These are phyloP conservation scores for Xylariomycetidae sp. DNA, from an alignment of 2,329 filamentous ascomycete species.

Conservation along the genomic window DNA sequence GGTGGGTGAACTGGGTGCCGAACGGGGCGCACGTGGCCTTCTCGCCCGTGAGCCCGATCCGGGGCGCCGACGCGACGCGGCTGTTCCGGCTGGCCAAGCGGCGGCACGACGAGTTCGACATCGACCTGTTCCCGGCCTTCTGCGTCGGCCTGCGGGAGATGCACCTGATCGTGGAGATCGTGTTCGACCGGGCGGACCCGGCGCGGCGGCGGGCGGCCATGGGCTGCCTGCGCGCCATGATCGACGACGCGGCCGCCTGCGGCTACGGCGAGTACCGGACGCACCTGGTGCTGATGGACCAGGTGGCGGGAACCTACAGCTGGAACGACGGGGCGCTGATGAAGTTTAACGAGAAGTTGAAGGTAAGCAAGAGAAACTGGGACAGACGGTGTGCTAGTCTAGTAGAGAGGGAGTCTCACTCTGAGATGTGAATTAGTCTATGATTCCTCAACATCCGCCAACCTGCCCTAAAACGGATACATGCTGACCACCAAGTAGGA, in stretches of 20 bases:
- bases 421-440: too few species aligned
- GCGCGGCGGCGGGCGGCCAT: slow-evolving; percentile 19
- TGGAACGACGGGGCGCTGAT: slow-evolving; percentile 36
- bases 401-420: too few species aligned
- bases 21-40: slow-evolving; percentile 40
- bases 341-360: slow-evolving; percentile 36
- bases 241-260: slow-evolving; percentile 32
- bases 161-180: slow-evolving; percentile 33
- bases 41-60: slow-evolving; percentile 40
- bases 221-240: slow-evolving; percentile 24
- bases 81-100: slow-evolving; percentile 31
- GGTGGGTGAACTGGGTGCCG: slow-evolving; percentile 36
- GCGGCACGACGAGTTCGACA: slow-evolving; percentile 29
- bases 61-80: slow-evolving; percentile 33
- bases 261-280: slow-evolving; percentile 42
- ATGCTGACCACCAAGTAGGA: too few species aligned
- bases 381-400: too few species aligned
- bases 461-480: too few species aligned
- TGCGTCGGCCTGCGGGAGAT: slow-evolving; percentile 38
- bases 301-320: slow-evolving; percentile 37
- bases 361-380: too few species aligned
- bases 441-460: too few species aligned
- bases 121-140: slow-evolving; percentile 37
- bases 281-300: slow-evolving; percentile 40
- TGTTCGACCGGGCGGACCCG: slow-evolving; percentile 25